Percentiles rank a stretch among this genome's conserved stretches.
Evolutionary conservation across 2,329 filamentous ascomycete genomes (phyloP).

Genomic region (Pseudogymnoascus sp.): DNA sequence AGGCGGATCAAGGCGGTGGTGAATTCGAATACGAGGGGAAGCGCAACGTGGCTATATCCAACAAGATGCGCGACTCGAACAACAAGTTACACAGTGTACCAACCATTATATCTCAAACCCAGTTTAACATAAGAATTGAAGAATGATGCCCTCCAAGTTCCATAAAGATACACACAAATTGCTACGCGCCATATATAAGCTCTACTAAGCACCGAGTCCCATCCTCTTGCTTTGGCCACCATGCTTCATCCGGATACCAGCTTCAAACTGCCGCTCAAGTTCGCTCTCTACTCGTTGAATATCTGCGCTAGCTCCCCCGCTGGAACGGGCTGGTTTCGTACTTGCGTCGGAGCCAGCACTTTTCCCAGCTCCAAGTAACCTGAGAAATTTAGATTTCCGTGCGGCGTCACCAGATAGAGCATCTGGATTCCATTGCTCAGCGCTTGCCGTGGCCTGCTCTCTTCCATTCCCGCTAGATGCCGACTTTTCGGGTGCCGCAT

Average conservation of each 20-base stretch:
- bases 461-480: not conserved
- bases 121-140: conserved; percentile 6
- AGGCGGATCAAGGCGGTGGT: not conserved
- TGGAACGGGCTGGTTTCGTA: conserved; percentile 10
- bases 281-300: conserved; percentile 28
- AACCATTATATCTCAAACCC: not conserved
- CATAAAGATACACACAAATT: not conserved
- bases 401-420: conserved; percentile 26
- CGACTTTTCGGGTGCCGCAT: conserved; percentile 7
- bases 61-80: conserved; percentile 1
- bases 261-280: conserved; percentile 31
- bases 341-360: not conserved
- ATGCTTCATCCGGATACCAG: conserved; percentile 32
- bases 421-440: conserved; percentile 26
- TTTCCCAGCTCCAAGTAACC: conserved; percentile 29
- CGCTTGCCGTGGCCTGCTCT: not conserved
- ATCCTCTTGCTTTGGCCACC: conserved; percentile 29
- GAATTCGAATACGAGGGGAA: conserved; percentile 4
- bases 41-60: conserved; percentile 8
- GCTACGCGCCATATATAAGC: not conserved
- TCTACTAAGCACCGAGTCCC: conserved; percentile 29
- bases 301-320: not conserved
- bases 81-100: not conserved
- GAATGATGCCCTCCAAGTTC: not conserved
- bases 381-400: conserved; percentile 29